phyloP scores from a whole-genome alignment of 2,329 filamentous ascomycete genomes.

The Falciphora oryzae region DNA sequence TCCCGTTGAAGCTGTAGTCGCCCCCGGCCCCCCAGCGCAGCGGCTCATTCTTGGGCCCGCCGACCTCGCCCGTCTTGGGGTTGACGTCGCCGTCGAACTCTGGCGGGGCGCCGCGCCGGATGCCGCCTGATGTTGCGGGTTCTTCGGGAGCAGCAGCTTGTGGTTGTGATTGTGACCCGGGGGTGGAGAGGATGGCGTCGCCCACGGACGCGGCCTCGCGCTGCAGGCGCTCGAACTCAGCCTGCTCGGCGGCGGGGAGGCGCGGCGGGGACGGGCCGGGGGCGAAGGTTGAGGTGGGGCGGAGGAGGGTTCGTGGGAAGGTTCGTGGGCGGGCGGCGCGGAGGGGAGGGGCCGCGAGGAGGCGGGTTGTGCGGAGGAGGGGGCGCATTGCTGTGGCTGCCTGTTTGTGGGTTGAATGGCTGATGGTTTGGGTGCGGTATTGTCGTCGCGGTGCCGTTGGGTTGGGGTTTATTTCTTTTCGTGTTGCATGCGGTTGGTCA shows the following conservation, averaged over 20 bases:
- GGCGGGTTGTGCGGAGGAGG: neutral
- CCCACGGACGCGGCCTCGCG: slow-evolving; percentile 41
- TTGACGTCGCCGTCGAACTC: slow-evolving; percentile 93
- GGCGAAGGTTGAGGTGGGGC: slow-evolving; percentile 34
- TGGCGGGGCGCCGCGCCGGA: slow-evolving; percentile 71
- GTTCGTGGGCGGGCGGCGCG: no score
- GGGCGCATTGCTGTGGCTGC: neutral
- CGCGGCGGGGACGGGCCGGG: slow-evolving; percentile 69
- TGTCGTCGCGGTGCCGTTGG: neutral
- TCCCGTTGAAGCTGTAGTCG: slow-evolving; percentile 90
- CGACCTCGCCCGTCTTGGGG: slow-evolving; percentile 90
- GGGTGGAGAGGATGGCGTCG: slow-evolving; percentile 20
- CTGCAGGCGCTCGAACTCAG: slow-evolving; percentile 84
- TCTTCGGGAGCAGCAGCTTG: slow-evolving; percentile 13
- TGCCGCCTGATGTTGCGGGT: slow-evolving; percentile 39
- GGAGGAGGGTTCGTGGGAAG: neutral
- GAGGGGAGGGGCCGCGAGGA: no score
- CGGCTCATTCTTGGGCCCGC: slow-evolving; percentile 96
- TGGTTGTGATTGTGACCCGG: slow-evolving; percentile 1
- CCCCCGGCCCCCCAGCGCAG: slow-evolving; percentile 73
- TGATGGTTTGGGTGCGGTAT: no score
- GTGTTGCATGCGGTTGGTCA: no score
- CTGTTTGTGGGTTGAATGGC: neutral
- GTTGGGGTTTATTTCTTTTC: no score
- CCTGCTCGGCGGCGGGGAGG: slow-evolving; percentile 82